Base-by-base conservation (phyloP, 2,329 filamentous ascomycete species). In the Reticulascus tulasneorum region DNA sequence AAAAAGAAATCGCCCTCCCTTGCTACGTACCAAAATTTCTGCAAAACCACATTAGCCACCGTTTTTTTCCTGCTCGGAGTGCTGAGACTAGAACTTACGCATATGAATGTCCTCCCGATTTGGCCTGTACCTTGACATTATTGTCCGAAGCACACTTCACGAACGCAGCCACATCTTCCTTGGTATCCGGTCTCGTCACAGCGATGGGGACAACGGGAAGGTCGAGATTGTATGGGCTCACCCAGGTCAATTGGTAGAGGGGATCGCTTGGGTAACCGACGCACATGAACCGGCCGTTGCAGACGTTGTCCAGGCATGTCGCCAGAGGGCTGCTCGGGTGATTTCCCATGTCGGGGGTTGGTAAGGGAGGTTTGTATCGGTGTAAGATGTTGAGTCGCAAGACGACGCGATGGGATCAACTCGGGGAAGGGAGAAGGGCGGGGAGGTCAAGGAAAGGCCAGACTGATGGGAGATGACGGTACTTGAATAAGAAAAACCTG, bases 101-200 rank as follows among this genome's bases (percentile, higher is more conserved):
- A 44, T 79, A 84, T 0, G 77, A 82, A 48, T 84, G 80, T 0
- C 80, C 80, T 5, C 79, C 80, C 2, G 76, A 79, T 45, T 69
- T 75, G 16, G 79, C 72, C 50, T 82, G 77, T 0, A 83, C 75
- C 45, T 74, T 72, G 34, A 75, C 55, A 6, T 60, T 59, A 38
- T 63, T 60, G 17, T 66, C 43, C 3, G 52, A 61, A 6, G 78
- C 79, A 49, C 79, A 83, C 33, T 71, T 68, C 24, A 84, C 66
- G 11, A 77, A 71, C 15, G 59, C 68, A 2, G 76, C 66, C 3
- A 83, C 70, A 36, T 82, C 73, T 16, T 71, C 54, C 9, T 67
- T 60, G 0, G 60, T 74, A 6, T 61, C 56, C 1, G 79, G 79
- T 7, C 75, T 62, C 4, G 79, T 67, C 13, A 83, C 73, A 9